phyloP scores from a whole-genome alignment of 495 filamentous ascomycete species.

The Lepraria neglecta region DNA sequence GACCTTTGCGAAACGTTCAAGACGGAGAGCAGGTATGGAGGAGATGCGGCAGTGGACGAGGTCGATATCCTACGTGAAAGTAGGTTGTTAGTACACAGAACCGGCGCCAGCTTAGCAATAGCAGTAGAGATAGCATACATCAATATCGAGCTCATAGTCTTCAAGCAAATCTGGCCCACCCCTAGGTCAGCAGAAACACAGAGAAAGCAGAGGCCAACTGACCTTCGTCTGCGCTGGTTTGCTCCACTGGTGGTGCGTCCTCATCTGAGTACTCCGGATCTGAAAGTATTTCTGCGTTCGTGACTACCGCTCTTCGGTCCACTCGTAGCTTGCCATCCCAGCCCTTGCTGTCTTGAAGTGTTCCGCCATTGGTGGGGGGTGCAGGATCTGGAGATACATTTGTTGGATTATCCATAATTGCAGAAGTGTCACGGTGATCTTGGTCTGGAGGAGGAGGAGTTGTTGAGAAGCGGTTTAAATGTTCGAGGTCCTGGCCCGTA shows the following conservation, averaged over 20 bases:
- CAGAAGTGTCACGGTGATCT: not conserved
- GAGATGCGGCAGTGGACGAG: slow-evolving; percentile 77
- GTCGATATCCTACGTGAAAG: slow-evolving; percentile 65
- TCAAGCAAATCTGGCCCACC: slow-evolving; percentile 54
- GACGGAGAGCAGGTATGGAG: slow-evolving; percentile 67
- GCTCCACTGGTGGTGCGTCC: slow-evolving; percentile 66
- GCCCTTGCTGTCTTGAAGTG: slow-evolving; percentile 62
- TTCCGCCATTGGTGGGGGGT: slow-evolving; percentile 23
- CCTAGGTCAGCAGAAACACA: slow-evolving; percentile 1
- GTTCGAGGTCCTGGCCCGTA: not conserved
- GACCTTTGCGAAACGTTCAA: slow-evolving; percentile 76
- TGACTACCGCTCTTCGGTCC: slow-evolving; percentile 56
- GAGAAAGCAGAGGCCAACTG: slow-evolving; percentile 25
- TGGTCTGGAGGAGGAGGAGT: not conserved
- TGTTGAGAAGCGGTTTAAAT: too few species aligned
- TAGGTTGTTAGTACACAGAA: slow-evolving; percentile 19
- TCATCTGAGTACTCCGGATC: slow-evolving; percentile 84
- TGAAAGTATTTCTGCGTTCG: slow-evolving; percentile 69
- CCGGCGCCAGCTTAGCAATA: not conserved
- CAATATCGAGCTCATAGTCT: slow-evolving; percentile 53
- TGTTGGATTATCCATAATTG: slow-evolving; percentile 1
- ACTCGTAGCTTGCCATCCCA: slow-evolving; percentile 91
- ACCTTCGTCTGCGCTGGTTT: slow-evolving; percentile 80
- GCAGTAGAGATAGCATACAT: slow-evolving; percentile 37
- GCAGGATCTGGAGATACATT: not conserved